A percentile compares a stretch with the other conserved stretches of the same genome.
Conservation (phyloP, 768 basidiomycete species). For the Phylloporus arenicola region DNA sequence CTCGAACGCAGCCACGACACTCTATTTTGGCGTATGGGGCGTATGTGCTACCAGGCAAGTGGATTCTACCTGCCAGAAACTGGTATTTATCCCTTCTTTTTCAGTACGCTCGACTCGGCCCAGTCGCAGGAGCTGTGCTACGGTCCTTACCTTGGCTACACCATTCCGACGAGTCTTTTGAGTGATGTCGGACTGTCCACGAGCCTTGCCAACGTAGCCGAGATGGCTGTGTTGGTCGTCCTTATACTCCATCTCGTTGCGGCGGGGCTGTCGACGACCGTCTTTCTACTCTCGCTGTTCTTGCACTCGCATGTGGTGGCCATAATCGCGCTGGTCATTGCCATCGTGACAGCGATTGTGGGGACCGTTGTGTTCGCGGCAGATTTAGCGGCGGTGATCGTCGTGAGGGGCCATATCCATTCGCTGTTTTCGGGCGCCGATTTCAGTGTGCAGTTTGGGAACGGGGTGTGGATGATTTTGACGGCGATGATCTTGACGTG, state of each 20-base stretch:
- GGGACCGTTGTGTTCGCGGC: slow-evolving; percentile 51
- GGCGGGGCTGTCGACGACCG: slow-evolving; percentile 52
- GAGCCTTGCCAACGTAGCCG: slow-evolving; percentile 40
- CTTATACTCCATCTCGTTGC: slow-evolving; percentile 68
- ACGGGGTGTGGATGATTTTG: slow-evolving; percentile 70
- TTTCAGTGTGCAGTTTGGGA: slow-evolving; percentile 54
- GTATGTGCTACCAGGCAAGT: slow-evolving; percentile 58
- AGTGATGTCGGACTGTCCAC: slow-evolving; percentile 40
- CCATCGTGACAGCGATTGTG: slow-evolving; percentile 53
- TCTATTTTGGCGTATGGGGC: slow-evolving; percentile 82
- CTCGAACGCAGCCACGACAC: slow-evolving; percentile 51
- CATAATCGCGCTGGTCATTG: slow-evolving; percentile 53
- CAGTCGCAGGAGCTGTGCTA: slow-evolving; percentile 42
- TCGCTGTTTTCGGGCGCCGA: slow-evolving; percentile 32
- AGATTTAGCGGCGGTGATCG: slow-evolving; percentile 57
- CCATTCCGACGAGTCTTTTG: slow-evolving; percentile 45
- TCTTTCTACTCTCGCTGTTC: slow-evolving; percentile 51
- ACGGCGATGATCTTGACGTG: slow-evolving; percentile 51
- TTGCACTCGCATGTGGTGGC: slow-evolving; percentile 50
- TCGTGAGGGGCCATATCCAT: slow-evolving; percentile 42
- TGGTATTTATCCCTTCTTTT: background rate
- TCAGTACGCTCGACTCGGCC: slow-evolving; percentile 7
- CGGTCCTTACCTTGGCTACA: slow-evolving; percentile 65
- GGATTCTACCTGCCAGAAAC: background rate
- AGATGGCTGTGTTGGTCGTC: slow-evolving; percentile 45